Evolutionary conservation across 805 yeast species (phyloP).

Genomic region (Metschnikowia continentalis): DNA sequence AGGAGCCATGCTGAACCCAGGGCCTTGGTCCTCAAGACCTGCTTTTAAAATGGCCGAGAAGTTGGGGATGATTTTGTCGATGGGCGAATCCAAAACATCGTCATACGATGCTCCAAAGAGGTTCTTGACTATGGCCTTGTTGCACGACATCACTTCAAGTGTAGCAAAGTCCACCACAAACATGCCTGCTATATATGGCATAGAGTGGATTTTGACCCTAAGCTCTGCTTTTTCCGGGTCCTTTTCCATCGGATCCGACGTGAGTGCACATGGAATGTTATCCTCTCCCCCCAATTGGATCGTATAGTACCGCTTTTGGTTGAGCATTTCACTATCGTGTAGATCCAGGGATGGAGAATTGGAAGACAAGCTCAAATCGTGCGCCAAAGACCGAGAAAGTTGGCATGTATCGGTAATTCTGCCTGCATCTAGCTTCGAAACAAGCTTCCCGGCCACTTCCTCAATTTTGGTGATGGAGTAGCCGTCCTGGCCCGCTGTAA

Average conservation of each 20-base stretch:
- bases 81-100: constrained; percentile 34
- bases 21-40: constrained; percentile 31
- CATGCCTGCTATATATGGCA: constrained; percentile 86
- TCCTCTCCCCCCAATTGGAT: constrained; percentile 40
- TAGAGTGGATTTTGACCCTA: constrained; percentile 64
- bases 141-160: constrained; percentile 62
- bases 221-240: constrained; percentile 40
- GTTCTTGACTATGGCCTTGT: constrained; percentile 72
- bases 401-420: constrained; percentile 16
- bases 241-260: constrained; percentile 54
- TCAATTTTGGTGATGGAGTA: constrained; percentile 24
- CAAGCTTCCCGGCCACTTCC: constrained; percentile 35
- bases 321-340: constrained; percentile 36
- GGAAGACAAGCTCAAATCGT: constrained; percentile 17
- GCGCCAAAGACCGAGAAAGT: constrained; percentile 26
- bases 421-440: constrained; percentile 17
- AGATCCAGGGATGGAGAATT: constrained; percentile 17
- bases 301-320: constrained; percentile 62
- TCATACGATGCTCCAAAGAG: constrained; percentile 67
- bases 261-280: constrained; percentile 69
- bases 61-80: constrained; percentile 59
- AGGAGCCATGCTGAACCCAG: constrained; percentile 30
- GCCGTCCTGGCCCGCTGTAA: not conserved
- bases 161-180: constrained; percentile 57
- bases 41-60: constrained; percentile 46